Evolutionary conservation across 2,329 filamentous ascomycete genomes (phyloP).

Genomic region (Scopulariopsis brevicaulis): DNA sequence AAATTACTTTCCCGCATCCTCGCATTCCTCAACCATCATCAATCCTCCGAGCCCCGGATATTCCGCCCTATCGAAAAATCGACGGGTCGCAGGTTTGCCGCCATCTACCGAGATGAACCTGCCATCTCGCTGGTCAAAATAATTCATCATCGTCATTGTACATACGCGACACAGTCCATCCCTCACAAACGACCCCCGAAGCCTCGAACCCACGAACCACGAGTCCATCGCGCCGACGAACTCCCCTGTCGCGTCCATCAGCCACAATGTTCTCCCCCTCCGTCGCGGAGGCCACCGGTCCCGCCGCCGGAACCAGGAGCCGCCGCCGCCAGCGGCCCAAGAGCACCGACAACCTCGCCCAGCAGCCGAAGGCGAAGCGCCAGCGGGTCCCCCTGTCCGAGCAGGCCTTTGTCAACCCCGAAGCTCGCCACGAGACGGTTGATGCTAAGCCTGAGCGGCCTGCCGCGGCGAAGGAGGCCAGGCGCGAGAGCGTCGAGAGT

Average conservation of each 20-base stretch:
- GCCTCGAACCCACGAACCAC: background rate
- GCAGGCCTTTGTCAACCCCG: constrained; percentile 42
- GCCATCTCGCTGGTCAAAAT: background rate
- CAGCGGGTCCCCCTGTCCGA: constrained; percentile 46
- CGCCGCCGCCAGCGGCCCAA: constrained; percentile 49
- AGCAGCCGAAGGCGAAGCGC: constrained; percentile 53
- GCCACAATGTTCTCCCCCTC: constrained; percentile 49
- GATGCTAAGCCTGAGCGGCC: constrained; percentile 42
- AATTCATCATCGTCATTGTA: background rate
- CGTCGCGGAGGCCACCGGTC: constrained; percentile 32
- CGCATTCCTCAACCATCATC: background rate
- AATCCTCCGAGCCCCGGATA: background rate
- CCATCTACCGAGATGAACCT: constrained; percentile 2
- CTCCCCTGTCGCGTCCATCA: background rate
- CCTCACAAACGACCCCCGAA: background rate
- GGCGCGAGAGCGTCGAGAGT: constrained; percentile 35
- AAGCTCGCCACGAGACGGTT: constrained; percentile 37
- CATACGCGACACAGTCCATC: background rate
- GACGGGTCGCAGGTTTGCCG: background rate
- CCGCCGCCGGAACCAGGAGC: constrained; percentile 45
- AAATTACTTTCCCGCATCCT: background rate
- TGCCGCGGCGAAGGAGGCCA: constrained; percentile 27
- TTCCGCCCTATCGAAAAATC: background rate
- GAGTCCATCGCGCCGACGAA: background rate
- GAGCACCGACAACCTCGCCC: constrained; percentile 39